Conservation (phyloP, 306 rosid genomes). For the Dalbergia cochinchinensis region DNA sequence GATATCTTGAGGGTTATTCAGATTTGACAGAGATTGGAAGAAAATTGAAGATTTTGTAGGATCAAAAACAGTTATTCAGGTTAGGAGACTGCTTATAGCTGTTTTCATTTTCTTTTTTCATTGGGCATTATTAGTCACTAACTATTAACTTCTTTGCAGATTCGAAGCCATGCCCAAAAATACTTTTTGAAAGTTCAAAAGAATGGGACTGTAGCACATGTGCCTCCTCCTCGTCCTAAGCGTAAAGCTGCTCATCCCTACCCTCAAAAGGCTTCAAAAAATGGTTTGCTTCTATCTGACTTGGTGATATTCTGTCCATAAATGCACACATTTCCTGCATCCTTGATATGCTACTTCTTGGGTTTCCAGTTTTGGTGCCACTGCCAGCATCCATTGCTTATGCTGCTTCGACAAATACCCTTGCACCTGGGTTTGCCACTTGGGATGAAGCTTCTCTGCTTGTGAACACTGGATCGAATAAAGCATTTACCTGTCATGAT, state of each 20-base stretch:
- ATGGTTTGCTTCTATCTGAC: conserved; percentile 55
- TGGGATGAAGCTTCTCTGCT: conserved; percentile 76
- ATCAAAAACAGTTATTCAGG: conserved; percentile 92
- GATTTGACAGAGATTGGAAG: conserved; percentile 95
- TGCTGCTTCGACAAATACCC: conserved; percentile 61
- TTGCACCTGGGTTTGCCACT: conserved; percentile 57
- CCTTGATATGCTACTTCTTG: conserved; percentile 39
- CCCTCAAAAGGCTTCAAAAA: conserved; percentile 85
- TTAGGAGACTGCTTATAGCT: conserved; percentile 37
- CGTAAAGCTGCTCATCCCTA: conserved; percentile 90
- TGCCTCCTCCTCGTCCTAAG: conserved; percentile 95
- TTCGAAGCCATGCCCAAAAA: conserved; percentile 88
- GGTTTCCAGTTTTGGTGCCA: conserved; percentile 70
- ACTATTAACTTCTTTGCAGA: conserved; percentile 53
- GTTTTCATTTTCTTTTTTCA: neutral
- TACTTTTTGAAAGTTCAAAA: conserved; percentile 87
- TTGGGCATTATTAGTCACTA: conserved; percentile 14
- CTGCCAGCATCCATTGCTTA: conserved; percentile 69
- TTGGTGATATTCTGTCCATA: neutral
- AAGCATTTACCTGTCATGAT: conserved; percentile 52
- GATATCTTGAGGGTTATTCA: conserved; percentile 25
- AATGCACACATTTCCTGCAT: conserved; percentile 16
- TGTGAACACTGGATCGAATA: conserved; percentile 53
- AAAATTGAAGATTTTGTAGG: conserved; percentile 91
- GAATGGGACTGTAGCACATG: conserved; percentile 81